Evolutionary conservation across 345 rosid species (phyloP), one percentile per base, ranked within the genome.

Genomic region (Eucalyptus cloeziana): DNA sequence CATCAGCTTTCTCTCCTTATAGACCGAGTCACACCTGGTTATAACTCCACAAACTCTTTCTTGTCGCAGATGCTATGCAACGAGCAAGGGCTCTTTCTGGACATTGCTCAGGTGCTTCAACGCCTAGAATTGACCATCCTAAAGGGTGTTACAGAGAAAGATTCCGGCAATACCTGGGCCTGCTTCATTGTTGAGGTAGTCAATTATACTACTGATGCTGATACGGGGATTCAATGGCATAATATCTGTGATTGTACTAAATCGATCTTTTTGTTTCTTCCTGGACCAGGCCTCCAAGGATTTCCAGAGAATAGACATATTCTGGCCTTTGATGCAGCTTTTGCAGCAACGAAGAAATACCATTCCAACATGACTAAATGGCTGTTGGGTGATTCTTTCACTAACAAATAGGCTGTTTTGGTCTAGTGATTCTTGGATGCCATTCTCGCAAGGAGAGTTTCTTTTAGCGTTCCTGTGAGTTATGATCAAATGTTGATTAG

Each of bases 251-350:
- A 76, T 76, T 40, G 47, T 43, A 76, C 83, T 76, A 37, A 76
- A 21, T 40, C 7, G 25, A 47, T 49, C n/a, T 31, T 13, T 52
- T n/a, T 49, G 47, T 3, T 71, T 44, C 7, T 49, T 25, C 11
- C 69, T 40, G 22, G 25, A 87, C 12, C 96, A 95, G 96, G 93
- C 92, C 31, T 92, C 94, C 13, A 90, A 90, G 86, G 96, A 93
- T 14, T 96, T 95, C 88, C 97, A 95, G 62, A 92, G 96, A 71
- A 90, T 91, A 49, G 95, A 95, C 86, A 96, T 96, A 37, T 96
- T 96, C 91, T 95, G 97, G 97, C 96, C 97, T 7, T 89, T 95
- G 88, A 94, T 94, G 95, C 95, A 96, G 64, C 92, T 96, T 89
- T 85, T 93, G 85, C 96, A 93, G 87, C 92, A 92, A 45, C 90